Evolutionary conservation across 345 rosid species (phyloP), one percentile per base, ranked within the genome.

Genomic region (Aegle marmelos): DNA sequence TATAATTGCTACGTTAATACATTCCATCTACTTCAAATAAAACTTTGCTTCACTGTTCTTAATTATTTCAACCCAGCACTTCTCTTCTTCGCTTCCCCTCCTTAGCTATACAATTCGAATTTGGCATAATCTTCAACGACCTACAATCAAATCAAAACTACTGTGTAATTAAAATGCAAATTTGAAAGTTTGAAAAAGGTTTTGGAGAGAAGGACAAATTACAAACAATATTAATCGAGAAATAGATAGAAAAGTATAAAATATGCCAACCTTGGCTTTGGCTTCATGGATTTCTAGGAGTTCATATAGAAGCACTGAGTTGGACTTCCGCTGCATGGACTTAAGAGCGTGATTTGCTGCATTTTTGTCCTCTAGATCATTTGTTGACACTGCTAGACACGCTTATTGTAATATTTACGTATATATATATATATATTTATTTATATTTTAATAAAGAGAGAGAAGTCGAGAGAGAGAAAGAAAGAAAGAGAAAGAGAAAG

Each of bases 211-310:
- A 24, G 28, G 6, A 11, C 22, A n/a, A 27, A 13, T 17, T 4
- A 22, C 54, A 73, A 63, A n/a, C 24, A 65, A 31, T 7, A 66
- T 9, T 58, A 28, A 61, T 45, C 14, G 27, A 19, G 19, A 60
- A 31, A 58, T 8, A 25, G 28, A 33, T 19, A 21, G 72, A 37
- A 70, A 61, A 25, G 0, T 25, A 68, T 8, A 65, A 48, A 63
- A 57, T 19, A 75, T 37, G 22, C 56, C 60, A 54, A 81, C 91
- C 91, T 90, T 85, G 57, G 90, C 87, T 72, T 86, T 85, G 34
- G 92, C 88, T 41, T 82, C 79, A 71, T 87, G 80, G 66, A 90
- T 79, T 74, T 92, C 91, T 73, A 86, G 39, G 70, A 92, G 92
- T 72, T 83, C 84, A 74, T 86, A 91, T 0, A 88, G 92, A 37